phyloP scores from a whole-genome alignment of 2,329 filamentous ascomycete genomes.

The Fusarium sp. region DNA sequence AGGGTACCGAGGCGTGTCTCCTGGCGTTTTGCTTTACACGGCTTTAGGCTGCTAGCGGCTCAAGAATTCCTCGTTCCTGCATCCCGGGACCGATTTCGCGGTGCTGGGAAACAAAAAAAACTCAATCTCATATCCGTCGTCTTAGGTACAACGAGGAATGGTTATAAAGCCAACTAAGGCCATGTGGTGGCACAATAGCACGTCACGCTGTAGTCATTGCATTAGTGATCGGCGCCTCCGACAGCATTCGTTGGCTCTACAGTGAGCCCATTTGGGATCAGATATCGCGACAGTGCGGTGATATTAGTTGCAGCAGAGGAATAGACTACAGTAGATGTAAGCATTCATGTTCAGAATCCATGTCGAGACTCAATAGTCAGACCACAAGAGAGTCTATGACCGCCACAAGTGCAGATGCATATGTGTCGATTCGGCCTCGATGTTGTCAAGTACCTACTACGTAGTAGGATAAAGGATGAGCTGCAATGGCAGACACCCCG shows the following conservation, averaged over 20 bases:
- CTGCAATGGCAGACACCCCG: not conserved
- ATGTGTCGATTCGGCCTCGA: not conserved
- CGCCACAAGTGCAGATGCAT: not conserved
- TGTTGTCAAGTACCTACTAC: no score
- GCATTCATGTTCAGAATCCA: not conserved
- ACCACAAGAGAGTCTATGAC: not conserved
- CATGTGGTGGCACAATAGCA: not conserved
- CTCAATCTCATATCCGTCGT: conserved; percentile 7
- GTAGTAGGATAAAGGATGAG: not conserved
- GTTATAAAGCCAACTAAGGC: not conserved
- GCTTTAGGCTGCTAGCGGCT: conserved; percentile 10
- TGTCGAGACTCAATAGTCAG: not conserved
- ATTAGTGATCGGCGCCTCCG: conserved; percentile 1
- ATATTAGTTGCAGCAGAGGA: not conserved
- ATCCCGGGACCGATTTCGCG: conserved; percentile 23
- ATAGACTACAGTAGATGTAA: not conserved
- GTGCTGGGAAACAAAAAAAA: conserved; percentile 10
- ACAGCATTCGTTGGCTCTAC: conserved; percentile 3
- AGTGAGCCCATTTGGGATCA: not conserved
- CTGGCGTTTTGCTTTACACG: not conserved
- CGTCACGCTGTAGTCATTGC: conserved; percentile 11
- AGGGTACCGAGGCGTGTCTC: not conserved
- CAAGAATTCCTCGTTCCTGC: conserved; percentile 38
- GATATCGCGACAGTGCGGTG: not conserved
- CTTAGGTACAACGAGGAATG: conserved; percentile 14